phyloP scores from a whole-genome alignment of 2,329 filamentous ascomycete genomes.

The Thielaviopsis musarum region DNA sequence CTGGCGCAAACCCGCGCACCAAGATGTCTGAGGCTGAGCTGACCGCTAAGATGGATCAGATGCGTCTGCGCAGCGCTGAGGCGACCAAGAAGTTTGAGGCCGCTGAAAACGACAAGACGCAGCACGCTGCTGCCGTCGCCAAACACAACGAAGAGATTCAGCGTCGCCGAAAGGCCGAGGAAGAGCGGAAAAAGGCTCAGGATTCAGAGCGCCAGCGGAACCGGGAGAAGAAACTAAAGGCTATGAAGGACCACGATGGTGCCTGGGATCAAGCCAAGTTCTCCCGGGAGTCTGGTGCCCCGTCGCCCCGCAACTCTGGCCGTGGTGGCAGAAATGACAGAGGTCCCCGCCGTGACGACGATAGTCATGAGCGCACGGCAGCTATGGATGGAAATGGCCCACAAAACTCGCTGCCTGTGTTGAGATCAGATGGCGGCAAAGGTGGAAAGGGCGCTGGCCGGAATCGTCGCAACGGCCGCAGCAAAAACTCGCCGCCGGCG shows the following conservation, averaged over 20 bases:
- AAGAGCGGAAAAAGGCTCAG: conserved; percentile 33
- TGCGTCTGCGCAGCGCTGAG: conserved; percentile 40
- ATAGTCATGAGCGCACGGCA: conserved; percentile 12
- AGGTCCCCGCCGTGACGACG: conserved; percentile 19
- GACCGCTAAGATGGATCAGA: conserved; percentile 41
- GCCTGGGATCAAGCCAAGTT: conserved; percentile 45
- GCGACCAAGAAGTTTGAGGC: conserved; percentile 42
- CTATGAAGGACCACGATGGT: conserved; percentile 35
- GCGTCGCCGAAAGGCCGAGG: conserved; percentile 32
- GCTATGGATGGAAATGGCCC: background rate
- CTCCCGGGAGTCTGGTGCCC: conserved; percentile 20
- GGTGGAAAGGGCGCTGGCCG: background rate
- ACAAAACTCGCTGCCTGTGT: conserved; percentile 16
- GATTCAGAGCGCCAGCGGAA: conserved; percentile 41
- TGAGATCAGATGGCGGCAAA: conserved; percentile 8
- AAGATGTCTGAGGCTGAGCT: conserved; percentile 45
- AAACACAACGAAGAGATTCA: conserved; percentile 36
- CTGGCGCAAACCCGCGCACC: conserved; percentile 40
- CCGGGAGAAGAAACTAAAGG: conserved; percentile 42
- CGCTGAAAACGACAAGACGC: conserved; percentile 38
- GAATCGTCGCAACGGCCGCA: background rate
- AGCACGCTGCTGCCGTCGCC: conserved; percentile 36
- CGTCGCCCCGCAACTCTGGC: conserved; percentile 19
- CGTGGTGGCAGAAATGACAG: conserved; percentile 20
- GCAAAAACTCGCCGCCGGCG: background rate